Evolutionary conservation across 83 land plant genomes (phyloP).

Genomic region (Picea engelmannii): DNA sequence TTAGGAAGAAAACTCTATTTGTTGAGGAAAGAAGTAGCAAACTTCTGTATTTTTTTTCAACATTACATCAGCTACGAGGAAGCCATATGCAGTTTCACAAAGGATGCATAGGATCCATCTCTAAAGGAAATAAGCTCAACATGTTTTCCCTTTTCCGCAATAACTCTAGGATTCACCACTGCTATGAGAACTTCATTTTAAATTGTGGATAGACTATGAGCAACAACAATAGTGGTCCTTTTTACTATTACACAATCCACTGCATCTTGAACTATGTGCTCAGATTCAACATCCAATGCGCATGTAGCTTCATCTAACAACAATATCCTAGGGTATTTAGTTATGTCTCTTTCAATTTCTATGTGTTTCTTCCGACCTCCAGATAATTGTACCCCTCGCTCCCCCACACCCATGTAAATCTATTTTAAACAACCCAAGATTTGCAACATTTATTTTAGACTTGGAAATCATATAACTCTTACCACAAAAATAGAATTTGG

Average conservation of each 20-base stretch:
- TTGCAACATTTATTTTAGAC: no score
- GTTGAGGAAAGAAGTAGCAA: no score
- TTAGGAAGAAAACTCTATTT: no score
- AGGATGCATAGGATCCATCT: conserved; percentile 43
- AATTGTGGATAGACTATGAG: conserved; percentile 50
- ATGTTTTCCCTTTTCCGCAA: conserved; percentile 50
- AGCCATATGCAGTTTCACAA: conserved; percentile 38
- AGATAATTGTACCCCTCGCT: conserved; percentile 40
- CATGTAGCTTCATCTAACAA: conserved; percentile 47
- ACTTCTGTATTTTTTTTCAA: no score
- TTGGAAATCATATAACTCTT: no score
- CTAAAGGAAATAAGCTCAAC: conserved; percentile 23
- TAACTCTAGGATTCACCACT: conserved; percentile 52
- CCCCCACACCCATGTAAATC: conserved; percentile 20
- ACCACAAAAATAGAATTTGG: no score
- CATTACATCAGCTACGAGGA: neutral
- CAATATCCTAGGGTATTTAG: conserved; percentile 46
- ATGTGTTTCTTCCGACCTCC: conserved; percentile 39
- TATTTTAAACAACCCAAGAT: no score
- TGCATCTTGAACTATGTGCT: conserved; percentile 52
- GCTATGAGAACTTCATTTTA: conserved; percentile 40
- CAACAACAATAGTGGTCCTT: conserved; percentile 49
- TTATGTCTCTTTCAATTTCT: conserved; percentile 37
- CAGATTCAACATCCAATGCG: conserved; percentile 59
- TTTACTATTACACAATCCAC: conserved; percentile 43